phyloP scores from a whole-genome alignment of 169 alveolate genomes.

The Ichthyophthirius multifiliis region DNA sequence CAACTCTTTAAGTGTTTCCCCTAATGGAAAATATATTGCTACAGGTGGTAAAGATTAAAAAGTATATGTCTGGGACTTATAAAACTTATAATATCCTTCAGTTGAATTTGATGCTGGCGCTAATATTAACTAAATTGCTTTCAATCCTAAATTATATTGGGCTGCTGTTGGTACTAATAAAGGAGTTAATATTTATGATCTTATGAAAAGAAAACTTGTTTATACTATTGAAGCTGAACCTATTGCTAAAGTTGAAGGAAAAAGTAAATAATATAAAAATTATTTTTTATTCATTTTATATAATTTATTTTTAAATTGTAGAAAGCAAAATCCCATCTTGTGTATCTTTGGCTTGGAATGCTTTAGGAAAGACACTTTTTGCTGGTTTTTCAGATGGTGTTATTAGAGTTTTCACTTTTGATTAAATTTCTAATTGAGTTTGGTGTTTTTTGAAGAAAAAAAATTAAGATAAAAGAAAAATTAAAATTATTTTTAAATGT shows the following conservation, averaged over 20 bases:
- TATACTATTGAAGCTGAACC: slow-evolving; percentile 17
- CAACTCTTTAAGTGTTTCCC: slow-evolving; percentile 67
- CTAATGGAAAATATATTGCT: slow-evolving; percentile 74
- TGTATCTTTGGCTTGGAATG: slow-evolving; percentile 73
- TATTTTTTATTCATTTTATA: not conserved
- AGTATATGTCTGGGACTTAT: slow-evolving; percentile 75
- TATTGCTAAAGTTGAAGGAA: slow-evolving; percentile 10
- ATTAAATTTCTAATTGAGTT: slow-evolving; percentile 1
- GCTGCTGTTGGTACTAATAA: slow-evolving; percentile 65
- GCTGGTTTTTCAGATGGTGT: slow-evolving; percentile 79
- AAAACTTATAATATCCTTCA: slow-evolving; percentile 55
- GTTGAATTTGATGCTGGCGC: slow-evolving; percentile 62
- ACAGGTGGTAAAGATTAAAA: slow-evolving; percentile 78
- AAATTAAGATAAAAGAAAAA: too few relatives aligned
- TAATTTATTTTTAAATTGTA: slow-evolving; percentile 6
- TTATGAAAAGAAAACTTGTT: slow-evolving; percentile 46
- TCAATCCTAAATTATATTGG: slow-evolving; percentile 72
- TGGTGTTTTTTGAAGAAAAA: not conserved
- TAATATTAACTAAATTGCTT: slow-evolving; percentile 59
- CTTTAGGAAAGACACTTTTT: slow-evolving; percentile 62
- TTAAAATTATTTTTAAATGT: too few relatives aligned
- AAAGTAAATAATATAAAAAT: not conserved
- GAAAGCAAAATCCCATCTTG: slow-evolving; percentile 45
- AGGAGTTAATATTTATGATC: slow-evolving; percentile 60
- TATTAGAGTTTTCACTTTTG: slow-evolving; percentile 69